A percentile compares a stretch with the other conserved stretches of the same genome.
Evolutionary conservation across 2,329 filamentous ascomycete species (phyloP).

Genomic region (Colletotrichum sansevieriae): DNA sequence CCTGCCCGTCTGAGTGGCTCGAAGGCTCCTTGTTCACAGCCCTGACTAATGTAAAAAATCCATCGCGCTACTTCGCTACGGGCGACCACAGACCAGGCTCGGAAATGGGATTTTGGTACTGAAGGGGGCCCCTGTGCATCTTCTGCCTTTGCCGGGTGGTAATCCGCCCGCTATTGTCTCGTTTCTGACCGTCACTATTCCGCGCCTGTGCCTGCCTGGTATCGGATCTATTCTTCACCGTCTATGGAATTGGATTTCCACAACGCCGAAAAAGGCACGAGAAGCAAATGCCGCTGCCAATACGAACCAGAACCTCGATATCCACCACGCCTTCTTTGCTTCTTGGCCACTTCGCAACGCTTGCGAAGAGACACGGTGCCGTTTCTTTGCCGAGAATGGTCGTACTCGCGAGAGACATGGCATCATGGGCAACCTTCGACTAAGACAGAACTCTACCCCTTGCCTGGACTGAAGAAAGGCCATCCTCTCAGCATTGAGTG

Average conservation of each 20-base stretch:
- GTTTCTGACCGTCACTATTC: slow-evolving; percentile 11
- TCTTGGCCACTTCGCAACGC: slow-evolving; percentile 8
- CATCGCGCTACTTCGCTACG: slow-evolving; percentile 38
- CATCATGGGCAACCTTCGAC: slow-evolving; percentile 7
- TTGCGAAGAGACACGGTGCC: slow-evolving; percentile 5
- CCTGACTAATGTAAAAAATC: slow-evolving; percentile 41
- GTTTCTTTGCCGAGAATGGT: slow-evolving; percentile 5
- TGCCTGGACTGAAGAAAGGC: slow-evolving; percentile 13
- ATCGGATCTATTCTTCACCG: background rate
- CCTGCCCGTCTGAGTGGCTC: slow-evolving; percentile 11
- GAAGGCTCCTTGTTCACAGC: slow-evolving; percentile 33
- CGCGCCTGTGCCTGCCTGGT: background rate
- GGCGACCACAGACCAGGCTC: slow-evolving; percentile 30
- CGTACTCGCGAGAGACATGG: slow-evolving; percentile 23
- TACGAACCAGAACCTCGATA: slow-evolving; percentile 21
- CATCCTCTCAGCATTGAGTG: background rate
- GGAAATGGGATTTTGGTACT: slow-evolving; percentile 25
- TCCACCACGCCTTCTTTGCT: slow-evolving; percentile 17
- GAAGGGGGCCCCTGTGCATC: slow-evolving; percentile 19
- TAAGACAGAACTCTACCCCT: slow-evolving; percentile 21
- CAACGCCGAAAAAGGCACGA: background rate
- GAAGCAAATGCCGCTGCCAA: slow-evolving; percentile 30
- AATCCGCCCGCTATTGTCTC: slow-evolving; percentile 19
- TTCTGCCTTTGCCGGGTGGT: slow-evolving; percentile 14
- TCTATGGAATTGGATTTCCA: background rate